These are phyloP conservation scores for Pilatotrama ljubarskyi DNA, from an alignment of 768 basidiomycete genomes.

Conservation along the genomic window DNA sequence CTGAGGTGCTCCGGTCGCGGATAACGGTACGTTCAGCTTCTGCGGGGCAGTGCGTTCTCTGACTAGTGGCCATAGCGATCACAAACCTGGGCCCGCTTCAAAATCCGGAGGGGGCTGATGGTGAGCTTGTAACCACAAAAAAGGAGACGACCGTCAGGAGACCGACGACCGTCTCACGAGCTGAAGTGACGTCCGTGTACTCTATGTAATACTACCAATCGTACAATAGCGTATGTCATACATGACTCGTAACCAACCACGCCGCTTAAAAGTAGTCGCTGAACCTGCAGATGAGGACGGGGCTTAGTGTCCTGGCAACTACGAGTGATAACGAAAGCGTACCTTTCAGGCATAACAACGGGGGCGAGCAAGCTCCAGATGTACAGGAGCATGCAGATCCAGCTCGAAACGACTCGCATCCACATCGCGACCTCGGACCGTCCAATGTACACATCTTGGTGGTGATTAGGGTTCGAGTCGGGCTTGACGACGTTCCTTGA, in stretches of 20 bases:
- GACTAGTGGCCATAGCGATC: constrained; percentile 33
- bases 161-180: background rate
- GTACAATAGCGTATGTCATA: constrained; percentile 15
- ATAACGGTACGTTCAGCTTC: constrained; percentile 20
- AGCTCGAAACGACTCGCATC: constrained; percentile 96
- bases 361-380: constrained; percentile 89
- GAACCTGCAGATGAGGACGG: constrained; percentile 17
- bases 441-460: constrained; percentile 85
- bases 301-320: no score
- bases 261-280: constrained; percentile 24
- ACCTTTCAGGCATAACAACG: constrained; percentile 89
- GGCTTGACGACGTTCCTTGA: constrained; percentile 74
- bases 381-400: constrained; percentile 88
- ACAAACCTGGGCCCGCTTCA: constrained; percentile 42
- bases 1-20: constrained; percentile 33
- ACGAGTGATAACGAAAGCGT: no score
- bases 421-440: constrained; percentile 98
- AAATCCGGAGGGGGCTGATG: constrained; percentile 19
- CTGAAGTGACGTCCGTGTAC: constrained; percentile 6
- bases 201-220: background rate
- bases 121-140: background rate
- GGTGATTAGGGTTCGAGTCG: constrained; percentile 47
- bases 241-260: background rate
- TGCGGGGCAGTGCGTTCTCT: background rate
- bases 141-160: background rate